These are phyloP conservation scores for Zopfochytrium polystomum DNA, from an alignment of 371 early-diverging fungal genomes.

Conservation along the genomic window DNA sequence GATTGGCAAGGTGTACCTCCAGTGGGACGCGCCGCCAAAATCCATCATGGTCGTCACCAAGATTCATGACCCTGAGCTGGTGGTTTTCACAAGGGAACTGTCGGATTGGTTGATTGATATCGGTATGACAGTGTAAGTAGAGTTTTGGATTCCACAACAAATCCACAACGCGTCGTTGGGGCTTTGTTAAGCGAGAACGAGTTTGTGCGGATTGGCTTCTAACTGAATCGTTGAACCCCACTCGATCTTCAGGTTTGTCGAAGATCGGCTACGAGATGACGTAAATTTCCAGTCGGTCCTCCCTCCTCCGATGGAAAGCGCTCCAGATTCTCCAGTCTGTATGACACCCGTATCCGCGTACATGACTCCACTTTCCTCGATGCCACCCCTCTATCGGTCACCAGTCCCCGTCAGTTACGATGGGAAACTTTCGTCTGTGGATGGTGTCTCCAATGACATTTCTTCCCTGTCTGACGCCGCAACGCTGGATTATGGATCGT, in stretches of 20 bases:
- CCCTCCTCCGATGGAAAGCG: not conserved
- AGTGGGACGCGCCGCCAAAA: constrained; percentile 64
- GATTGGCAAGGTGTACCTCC: constrained; percentile 51
- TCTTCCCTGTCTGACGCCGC: no score
- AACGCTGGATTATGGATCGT: no score
- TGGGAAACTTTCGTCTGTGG: no score
- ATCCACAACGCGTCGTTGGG: no score
- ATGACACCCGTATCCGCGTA: not conserved
- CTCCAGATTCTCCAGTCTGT: not conserved
- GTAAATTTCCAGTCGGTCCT: constrained; percentile 11
- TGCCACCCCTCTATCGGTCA: not conserved
- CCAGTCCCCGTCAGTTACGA: not conserved
- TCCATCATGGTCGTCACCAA: constrained; percentile 89
- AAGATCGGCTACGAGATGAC: constrained; percentile 18
- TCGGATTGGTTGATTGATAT: constrained; percentile 71
- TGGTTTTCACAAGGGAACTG: constrained; percentile 74
- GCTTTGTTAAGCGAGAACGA: not conserved
- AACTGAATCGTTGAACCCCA: no score
- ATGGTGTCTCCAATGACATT: no score
- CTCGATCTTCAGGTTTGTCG: constrained; percentile 10
- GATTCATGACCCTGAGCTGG: constrained; percentile 72
- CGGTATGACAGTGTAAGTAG: constrained; percentile 64
- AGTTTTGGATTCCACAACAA: no score
- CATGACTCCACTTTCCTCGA: not conserved
- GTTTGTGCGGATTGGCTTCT: constrained; percentile 12